Percentiles rank a stretch among this genome's conserved stretches.
These are phyloP conservation scores for Pichia sp. DNA, from an alignment of 1,139 yeast genomes.

Conservation along the genomic window DNA sequence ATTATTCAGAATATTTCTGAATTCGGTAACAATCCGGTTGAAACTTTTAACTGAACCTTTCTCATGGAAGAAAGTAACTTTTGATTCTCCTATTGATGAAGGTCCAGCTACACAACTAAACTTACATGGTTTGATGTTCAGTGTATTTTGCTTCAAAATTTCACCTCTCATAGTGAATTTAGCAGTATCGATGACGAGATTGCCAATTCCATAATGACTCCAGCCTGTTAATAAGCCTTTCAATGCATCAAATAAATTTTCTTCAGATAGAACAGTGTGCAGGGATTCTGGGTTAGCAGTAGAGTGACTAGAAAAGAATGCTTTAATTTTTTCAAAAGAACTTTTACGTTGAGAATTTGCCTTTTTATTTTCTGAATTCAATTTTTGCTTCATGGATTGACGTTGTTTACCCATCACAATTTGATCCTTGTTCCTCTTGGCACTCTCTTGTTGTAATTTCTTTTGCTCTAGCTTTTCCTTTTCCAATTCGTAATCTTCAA, in stretches of 20 bases:
- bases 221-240: constrained; percentile 57
- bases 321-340: constrained; percentile 23
- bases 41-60: constrained; percentile 70
- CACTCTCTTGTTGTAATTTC: not conserved
- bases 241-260: constrained; percentile 59
- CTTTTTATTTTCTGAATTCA: not conserved
- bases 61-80: constrained; percentile 46
- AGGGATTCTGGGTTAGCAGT: constrained; percentile 22
- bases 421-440: not conserved
- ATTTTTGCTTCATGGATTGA: constrained; percentile 21
- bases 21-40: constrained; percentile 45
- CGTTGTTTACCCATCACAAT: constrained; percentile 17
- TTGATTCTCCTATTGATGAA: constrained; percentile 35
- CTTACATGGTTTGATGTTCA: constrained; percentile 57
- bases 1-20: constrained; percentile 37
- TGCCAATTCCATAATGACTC: constrained; percentile 63
- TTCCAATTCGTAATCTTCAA: constrained; percentile 4
- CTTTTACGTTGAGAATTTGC: constrained; percentile 17
- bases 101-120: constrained; percentile 49
- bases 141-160: constrained; percentile 52
- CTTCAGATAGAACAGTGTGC: constrained; percentile 41
- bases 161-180: constrained; percentile 48
- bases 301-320: constrained; percentile 30
- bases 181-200: constrained; percentile 41
- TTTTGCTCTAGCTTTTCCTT: not conserved